These are phyloP conservation scores for Cymbopogon flexuosus DNA, from an alignment of 202 grass and related monocot genomes.

Conservation along the genomic window DNA sequence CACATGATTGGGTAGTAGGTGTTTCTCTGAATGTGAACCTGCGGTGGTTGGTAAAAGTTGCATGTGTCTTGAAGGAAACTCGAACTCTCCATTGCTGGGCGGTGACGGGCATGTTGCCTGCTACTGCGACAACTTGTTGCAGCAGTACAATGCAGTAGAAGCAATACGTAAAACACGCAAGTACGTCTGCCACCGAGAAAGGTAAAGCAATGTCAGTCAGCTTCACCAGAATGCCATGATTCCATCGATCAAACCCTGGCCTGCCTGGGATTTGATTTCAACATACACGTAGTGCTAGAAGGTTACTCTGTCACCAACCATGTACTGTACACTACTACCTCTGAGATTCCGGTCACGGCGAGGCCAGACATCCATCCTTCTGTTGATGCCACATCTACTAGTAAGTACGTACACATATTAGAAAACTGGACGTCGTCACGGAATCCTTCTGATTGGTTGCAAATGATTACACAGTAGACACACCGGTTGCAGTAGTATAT, in stretches of 20 bases:
- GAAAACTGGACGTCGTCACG: too few relatives aligned
- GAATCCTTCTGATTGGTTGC: too few relatives aligned
- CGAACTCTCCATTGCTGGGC: not conserved
- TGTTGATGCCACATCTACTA: too few relatives aligned
- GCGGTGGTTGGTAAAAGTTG: not conserved
- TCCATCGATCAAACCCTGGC: not conserved
- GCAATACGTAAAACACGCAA: too few relatives aligned
- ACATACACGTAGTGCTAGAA: too few relatives aligned
- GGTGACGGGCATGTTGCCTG: not conserved
- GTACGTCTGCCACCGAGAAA: not conserved
- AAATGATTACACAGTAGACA: too few relatives aligned
- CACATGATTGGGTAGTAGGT: too few relatives aligned
- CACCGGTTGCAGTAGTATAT: not conserved
- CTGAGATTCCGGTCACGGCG: too few relatives aligned
- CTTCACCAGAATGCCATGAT: not conserved
- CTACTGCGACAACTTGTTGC: not conserved
- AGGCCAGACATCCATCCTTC: too few relatives aligned
- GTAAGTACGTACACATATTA: too few relatives aligned
- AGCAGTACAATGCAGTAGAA: not conserved
- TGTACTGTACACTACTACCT: too few relatives aligned
- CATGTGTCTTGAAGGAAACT: conserved; percentile 27
- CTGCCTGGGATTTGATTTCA: not conserved
- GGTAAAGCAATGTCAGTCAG: not conserved
- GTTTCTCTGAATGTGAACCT: not conserved
- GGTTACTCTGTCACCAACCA: too few relatives aligned